Evolutionary conservation across 2,329 filamentous ascomycete genomes (phyloP).

Genomic region (Samsoniella hepiali): DNA sequence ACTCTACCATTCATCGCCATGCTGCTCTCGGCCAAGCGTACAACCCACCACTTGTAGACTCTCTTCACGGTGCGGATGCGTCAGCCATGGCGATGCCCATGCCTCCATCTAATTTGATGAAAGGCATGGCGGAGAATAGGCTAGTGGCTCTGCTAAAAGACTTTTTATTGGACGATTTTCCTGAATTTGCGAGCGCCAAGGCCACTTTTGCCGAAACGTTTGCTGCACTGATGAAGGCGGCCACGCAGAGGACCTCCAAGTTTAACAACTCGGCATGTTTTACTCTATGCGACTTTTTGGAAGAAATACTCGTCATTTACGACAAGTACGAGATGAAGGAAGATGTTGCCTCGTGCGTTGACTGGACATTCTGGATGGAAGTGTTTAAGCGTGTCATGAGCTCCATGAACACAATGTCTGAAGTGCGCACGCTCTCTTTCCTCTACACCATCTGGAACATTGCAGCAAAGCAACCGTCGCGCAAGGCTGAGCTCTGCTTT

Average conservation of each 20-base stretch:
- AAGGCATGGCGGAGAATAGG: conserved; percentile 85
- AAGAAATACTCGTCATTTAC: conserved; percentile 70
- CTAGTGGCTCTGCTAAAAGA: conserved; percentile 79
- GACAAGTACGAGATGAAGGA: conserved; percentile 44
- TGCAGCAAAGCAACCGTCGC: conserved; percentile 59
- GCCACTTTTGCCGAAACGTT: conserved; percentile 76
- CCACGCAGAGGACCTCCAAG: conserved; percentile 70
- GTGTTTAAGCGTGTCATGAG: conserved; percentile 76
- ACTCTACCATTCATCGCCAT: conserved; percentile 80
- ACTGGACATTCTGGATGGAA: conserved; percentile 83
- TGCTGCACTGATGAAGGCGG: conserved; percentile 67
- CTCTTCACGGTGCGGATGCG: conserved; percentile 58
- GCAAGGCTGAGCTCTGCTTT: conserved; percentile 68
- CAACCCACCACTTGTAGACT: conserved; percentile 42
- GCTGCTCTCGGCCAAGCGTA: conserved; percentile 47
- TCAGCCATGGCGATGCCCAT: conserved; percentile 61
- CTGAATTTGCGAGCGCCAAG: conserved; percentile 44
- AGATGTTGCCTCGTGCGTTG: conserved; percentile 48
- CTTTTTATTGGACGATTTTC: conserved; percentile 56
- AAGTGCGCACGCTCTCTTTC: conserved; percentile 80
- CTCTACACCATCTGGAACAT: conserved; percentile 77
- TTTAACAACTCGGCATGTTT: conserved; percentile 84
- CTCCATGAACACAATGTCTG: conserved; percentile 85
- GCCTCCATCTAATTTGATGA: conserved; percentile 65
- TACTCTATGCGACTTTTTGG: conserved; percentile 85